Percentiles rank a stretch among this genome's conserved stretches.
These are phyloP conservation scores for Gillenia trifoliata DNA, from an alignment of 306 rosid species.

Conservation along the genomic window DNA sequence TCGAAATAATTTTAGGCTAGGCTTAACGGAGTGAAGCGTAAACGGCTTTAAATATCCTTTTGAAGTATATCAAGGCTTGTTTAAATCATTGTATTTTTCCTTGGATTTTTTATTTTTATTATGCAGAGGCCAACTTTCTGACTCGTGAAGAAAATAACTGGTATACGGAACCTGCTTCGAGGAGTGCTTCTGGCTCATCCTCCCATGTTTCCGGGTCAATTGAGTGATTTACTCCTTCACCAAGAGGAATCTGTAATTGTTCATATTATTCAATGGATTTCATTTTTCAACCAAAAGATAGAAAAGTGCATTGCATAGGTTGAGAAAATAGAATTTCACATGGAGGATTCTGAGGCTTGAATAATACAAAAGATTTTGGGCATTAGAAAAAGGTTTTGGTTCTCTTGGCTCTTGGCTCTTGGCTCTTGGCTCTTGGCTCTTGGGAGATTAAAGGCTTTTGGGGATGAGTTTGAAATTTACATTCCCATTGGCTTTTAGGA, in stretches of 20 bases:
- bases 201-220: constrained; percentile 26
- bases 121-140: constrained; percentile 89
- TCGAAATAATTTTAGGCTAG: neutral
- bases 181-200: constrained; percentile 34
- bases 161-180: constrained; percentile 77
- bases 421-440: too few species aligned
- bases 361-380: neutral
- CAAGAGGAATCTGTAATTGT: neutral
- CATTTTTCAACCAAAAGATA: too few species aligned
- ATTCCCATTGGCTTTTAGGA: too few species aligned
- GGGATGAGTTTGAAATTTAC: too few species aligned
- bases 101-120: neutral
- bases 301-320: neutral
- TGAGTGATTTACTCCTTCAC: constrained; percentile 6
- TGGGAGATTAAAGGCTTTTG: too few species aligned
- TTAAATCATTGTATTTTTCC: constrained; percentile 7
- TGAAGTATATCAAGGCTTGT: neutral
- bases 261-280: neutral
- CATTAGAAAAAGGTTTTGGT: neutral
- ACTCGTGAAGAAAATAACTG: constrained; percentile 67
- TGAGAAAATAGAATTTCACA: too few species aligned
- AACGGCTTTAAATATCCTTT: neutral
- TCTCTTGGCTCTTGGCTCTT: too few species aligned
- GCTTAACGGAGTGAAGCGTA: neutral
- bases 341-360: neutral